Conservation (phyloP, 2,329 filamentous ascomycete genomes). For the Phialophora chinensis region DNA sequence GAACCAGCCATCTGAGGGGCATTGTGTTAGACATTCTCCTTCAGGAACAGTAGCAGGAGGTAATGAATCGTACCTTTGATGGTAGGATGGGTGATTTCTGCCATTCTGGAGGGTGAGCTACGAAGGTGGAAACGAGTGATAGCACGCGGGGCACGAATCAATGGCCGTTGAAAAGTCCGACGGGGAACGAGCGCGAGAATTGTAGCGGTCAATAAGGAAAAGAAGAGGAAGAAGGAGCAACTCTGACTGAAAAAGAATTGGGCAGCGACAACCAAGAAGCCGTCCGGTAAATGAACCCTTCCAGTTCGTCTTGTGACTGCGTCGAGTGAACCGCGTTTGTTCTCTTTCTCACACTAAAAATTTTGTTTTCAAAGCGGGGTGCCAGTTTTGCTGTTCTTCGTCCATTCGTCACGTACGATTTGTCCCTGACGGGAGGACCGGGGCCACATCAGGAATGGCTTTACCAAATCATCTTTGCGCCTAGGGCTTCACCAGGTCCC, state of each 20-base stretch:
- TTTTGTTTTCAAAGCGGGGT: constrained; percentile 19
- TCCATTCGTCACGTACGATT: constrained; percentile 12
- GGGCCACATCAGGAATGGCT: constrained; percentile 8
- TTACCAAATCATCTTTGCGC: constrained; percentile 8
- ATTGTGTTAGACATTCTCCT: background rate
- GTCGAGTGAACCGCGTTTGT: constrained; percentile 8
- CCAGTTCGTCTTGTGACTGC: constrained; percentile 25
- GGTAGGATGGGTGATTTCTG: constrained; percentile 74
- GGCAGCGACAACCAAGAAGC: constrained; percentile 15
- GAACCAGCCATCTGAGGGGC: constrained; percentile 94
- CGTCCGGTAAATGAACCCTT: constrained; percentile 4
- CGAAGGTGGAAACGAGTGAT: constrained; percentile 22
- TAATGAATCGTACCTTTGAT: constrained; percentile 67
- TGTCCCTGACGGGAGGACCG: constrained; percentile 9
- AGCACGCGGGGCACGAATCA: constrained; percentile 24
- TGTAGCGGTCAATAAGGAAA: constrained; percentile 1
- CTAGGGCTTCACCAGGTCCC: background rate
- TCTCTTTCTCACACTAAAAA: constrained; percentile 10
- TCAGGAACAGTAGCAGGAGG: background rate
- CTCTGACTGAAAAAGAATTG: constrained; percentile 5
- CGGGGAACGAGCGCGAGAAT: constrained; percentile 8
- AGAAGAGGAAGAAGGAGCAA: background rate
- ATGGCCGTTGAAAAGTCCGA: constrained; percentile 13
- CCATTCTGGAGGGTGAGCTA: constrained; percentile 54
- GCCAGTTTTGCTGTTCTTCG: constrained; percentile 9